Evolutionary conservation across 306 rosid species (phyloP), one percentile per base, ranked within the genome.

Genomic region (Oemleria cerasiformis): DNA sequence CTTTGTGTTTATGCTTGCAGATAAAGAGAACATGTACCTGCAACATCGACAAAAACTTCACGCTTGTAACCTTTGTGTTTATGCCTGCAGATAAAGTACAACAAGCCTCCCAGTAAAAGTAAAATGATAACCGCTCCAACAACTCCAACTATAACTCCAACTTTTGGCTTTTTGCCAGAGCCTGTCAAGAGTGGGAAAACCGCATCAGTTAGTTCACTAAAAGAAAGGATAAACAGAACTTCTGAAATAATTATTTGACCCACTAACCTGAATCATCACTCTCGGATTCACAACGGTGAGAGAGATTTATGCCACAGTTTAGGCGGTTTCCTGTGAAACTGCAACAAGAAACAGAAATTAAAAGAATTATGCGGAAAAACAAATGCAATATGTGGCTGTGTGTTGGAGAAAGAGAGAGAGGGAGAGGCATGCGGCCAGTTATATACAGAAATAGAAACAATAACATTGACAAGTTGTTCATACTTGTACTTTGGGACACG

Each of bases 21-120:
- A 61, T 36, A 61, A 68, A 68, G 72, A 69, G 78, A 84, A 78
- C 73, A 71, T 83, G 70, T 78, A 92, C 99, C 99, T 88, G 97
- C 82, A 84, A 95, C 97, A 75, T 95, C 99, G n/a, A 86, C 96
- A 85, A 71, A 91, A 71, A 91, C 84, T 82, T 95, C 99, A 30
- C 82, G 88, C 79, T 67, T 95, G 85, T 81, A 82, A 74, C 86
- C 84, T 80, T 77, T 86, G 80, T 85, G 86, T 76, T 83, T 88
- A 67, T 75, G 49, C 81, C 80, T 95, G 79, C 82, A 85, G 78
- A 89, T 66, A 67, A 86, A 83, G 79, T 82, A 84, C 38, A 89
- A 76, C 63, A 88, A 70, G 48, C 84, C 88, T 55, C 83, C 87
- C 75, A 91, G 75, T 57, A 81, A 73, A 65, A 91, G 72, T 72